phyloP scores from a whole-genome alignment of 768 basidiomycete genomes.

The Lactarius sp. region DNA sequence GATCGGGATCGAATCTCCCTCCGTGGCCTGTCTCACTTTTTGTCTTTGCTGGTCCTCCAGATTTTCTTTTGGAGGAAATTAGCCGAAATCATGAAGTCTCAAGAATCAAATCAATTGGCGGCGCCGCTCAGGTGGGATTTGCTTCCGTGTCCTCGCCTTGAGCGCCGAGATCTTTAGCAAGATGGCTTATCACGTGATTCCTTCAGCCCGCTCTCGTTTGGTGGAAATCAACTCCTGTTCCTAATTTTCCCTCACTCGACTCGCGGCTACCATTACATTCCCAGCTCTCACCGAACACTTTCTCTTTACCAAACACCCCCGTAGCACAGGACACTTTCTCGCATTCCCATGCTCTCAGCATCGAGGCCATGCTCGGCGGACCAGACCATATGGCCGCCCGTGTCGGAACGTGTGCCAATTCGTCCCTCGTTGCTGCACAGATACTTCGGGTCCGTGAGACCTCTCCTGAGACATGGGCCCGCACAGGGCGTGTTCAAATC shows the following conservation, averaged over 20 bases:
- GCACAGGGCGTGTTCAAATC: conserved; percentile 73
- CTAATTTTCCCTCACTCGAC: conserved; percentile 67
- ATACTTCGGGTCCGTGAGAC: conserved; percentile 73
- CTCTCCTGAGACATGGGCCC: conserved; percentile 75
- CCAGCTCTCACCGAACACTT: conserved; percentile 61
- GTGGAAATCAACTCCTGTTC: conserved; percentile 79
- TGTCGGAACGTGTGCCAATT: conserved; percentile 67
- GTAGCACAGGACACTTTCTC: conserved; percentile 78
- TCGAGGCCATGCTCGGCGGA: conserved; percentile 72
- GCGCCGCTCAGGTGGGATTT: conserved; percentile 58
- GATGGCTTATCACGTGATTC: conserved; percentile 15
- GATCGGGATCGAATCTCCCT: conserved; percentile 20
- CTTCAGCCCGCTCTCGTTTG: conserved; percentile 68
- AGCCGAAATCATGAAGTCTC: conserved; percentile 62
- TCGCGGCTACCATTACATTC: conserved; percentile 62
- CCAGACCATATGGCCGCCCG: conserved; percentile 72
- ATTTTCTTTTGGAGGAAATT: conserved; percentile 71
- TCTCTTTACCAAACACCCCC: conserved; percentile 70
- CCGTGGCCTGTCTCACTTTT: neutral
- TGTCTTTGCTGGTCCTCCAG: conserved; percentile 35
- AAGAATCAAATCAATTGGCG: conserved; percentile 70
- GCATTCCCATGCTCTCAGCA: conserved; percentile 67
- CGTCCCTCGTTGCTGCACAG: conserved; percentile 70
- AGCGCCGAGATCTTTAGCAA: conserved; percentile 7
- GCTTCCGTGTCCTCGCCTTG: conserved; percentile 4